phyloP scores from a whole-genome alignment of 192 early-diverging fungal species.

The Coemansia sp. region DNA sequence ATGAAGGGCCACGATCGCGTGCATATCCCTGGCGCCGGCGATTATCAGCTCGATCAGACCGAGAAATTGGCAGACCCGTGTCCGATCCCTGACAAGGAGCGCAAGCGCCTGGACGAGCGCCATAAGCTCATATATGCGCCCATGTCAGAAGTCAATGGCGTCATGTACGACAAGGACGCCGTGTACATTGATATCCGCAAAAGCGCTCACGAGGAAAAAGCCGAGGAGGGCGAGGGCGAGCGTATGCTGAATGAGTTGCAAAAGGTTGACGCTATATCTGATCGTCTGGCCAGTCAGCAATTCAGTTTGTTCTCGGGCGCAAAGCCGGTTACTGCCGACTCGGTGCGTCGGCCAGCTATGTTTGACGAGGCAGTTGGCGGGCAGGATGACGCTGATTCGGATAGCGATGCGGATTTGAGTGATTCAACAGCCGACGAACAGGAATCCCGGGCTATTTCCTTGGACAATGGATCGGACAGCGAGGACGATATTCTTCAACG shows the following conservation, averaged over 20 bases:
- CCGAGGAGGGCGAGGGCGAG: conserved; percentile 73
- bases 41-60: conserved; percentile 75
- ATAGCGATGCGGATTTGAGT: conserved; percentile 11
- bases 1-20: conserved; percentile 83
- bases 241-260: conserved; percentile 92
- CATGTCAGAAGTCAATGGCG: conserved; percentile 96
- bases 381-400: conserved; percentile 19
- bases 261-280: conserved; percentile 60
- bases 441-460: conserved; percentile 5
- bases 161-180: conserved; percentile 99
- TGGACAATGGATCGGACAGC: conserved; percentile 15
- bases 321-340: conserved; percentile 30
- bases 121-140: conserved; percentile 97
- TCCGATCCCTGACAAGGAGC: conserved; percentile 92
- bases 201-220: conserved; percentile 55
- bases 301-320: conserved; percentile 53
- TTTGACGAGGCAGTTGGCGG: conserved; percentile 58
- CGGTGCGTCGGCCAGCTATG: conserved; percentile 61
- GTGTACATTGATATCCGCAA: conserved; percentile 96
- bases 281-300: conserved; percentile 39
- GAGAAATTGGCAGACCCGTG: conserved; percentile 89
- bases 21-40: conserved; percentile 95
- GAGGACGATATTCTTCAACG: conserved; percentile 33
- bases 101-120: conserved; percentile 86
- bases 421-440: conserved; percentile 40